Evolutionary conservation across 257 asterid species (phyloP), one percentile per base, ranked within the genome.

Genomic region (Ilex aquifolium): DNA sequence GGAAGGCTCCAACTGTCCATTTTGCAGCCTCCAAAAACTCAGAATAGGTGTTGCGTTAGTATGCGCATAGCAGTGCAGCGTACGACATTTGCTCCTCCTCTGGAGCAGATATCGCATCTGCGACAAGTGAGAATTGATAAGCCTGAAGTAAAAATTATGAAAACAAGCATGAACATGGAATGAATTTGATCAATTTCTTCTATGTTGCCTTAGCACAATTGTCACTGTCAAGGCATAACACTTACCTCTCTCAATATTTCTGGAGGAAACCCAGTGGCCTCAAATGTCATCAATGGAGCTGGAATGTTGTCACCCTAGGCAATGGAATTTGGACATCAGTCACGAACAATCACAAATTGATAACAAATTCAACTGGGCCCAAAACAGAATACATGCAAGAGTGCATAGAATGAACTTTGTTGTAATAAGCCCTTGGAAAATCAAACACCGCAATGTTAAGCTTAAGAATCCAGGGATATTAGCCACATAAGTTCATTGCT

Each of bases 91-190:
- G 98, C 98, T 91, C 98, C 97, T 77, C 95, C 95, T 76, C 81
- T 63, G 98, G 98, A 91, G 98, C 98, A 91, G 90, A 91, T 91
- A 91, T 91, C 98, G 98, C 98, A 91, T 95, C 97, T 88, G 97
- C 98, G 95, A 86, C 89, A 90, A 90, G 90, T 78, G 82, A 87
- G 62, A 87, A 82, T 75, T 76, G 65, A 90, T 83, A 81, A 93
- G 94, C 87, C 79, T 68, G 78, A 79, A 76, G 76, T 62, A 69
- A 57, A 39, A 68, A 77, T 82, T 58, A 66, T 54, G 59, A 53
- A 63, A 56, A 80, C 56, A 21, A 57, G 76, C 69, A 64, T 16
- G 46, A 66, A 60, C 68, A 67, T 36, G 62, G 67, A 63, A 56
- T 48, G 62, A 67, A 61, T 16, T 21, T 64, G 50, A 69, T 36